A percentile compares a stretch with the other conserved stretches of the same genome.
phyloP scores from a whole-genome alignment of 2,329 filamentous ascomycete species.

The Achaetomium macrosporum region DNA sequence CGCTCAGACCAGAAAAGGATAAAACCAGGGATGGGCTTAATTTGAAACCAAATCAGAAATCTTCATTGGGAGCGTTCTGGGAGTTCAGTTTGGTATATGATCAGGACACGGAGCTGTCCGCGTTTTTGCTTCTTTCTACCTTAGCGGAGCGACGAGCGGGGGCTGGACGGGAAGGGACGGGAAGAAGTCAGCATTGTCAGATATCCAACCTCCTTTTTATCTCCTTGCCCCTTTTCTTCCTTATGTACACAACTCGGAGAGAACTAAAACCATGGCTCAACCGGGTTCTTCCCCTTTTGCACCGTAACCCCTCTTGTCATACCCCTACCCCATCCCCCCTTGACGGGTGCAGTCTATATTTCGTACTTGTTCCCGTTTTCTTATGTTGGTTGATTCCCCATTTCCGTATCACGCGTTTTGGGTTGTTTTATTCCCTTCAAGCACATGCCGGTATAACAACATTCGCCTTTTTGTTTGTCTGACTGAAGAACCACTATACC shows the following conservation, averaged over 20 bases:
- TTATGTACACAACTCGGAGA: slow-evolving; percentile 14
- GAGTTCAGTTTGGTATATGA: slow-evolving; percentile 22
- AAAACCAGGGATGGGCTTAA: slow-evolving; percentile 9
- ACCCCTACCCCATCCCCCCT: slow-evolving; percentile 8
- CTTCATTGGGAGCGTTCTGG: slow-evolving; percentile 7
- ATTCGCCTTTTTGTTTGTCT: neutral
- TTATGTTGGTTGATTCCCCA: slow-evolving; percentile 5
- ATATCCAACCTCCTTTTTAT: slow-evolving; percentile 8
- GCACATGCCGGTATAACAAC: neutral
- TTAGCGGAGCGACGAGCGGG: slow-evolving; percentile 9
- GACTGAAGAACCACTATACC: neutral
- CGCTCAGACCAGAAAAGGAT: neutral
- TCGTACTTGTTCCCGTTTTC: slow-evolving; percentile 4
- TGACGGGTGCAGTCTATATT: slow-evolving; percentile 10
- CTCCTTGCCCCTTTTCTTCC: slow-evolving; percentile 2
- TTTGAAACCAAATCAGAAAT: slow-evolving; percentile 5
- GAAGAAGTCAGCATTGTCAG: slow-evolving; percentile 12
- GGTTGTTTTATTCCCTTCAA: neutral
- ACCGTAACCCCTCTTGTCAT: neutral
- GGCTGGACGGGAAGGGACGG: neutral
- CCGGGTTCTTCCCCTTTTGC: neutral
- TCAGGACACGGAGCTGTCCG: slow-evolving; percentile 13
- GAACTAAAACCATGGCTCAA: slow-evolving; percentile 7
- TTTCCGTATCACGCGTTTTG: neutral
- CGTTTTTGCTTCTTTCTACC: slow-evolving; percentile 21